Percentiles rank a stretch among this genome's conserved stretches.
Conservation (phyloP, 2,329 filamentous ascomycete genomes). For the Aspergillus pseudonomiae region DNA sequence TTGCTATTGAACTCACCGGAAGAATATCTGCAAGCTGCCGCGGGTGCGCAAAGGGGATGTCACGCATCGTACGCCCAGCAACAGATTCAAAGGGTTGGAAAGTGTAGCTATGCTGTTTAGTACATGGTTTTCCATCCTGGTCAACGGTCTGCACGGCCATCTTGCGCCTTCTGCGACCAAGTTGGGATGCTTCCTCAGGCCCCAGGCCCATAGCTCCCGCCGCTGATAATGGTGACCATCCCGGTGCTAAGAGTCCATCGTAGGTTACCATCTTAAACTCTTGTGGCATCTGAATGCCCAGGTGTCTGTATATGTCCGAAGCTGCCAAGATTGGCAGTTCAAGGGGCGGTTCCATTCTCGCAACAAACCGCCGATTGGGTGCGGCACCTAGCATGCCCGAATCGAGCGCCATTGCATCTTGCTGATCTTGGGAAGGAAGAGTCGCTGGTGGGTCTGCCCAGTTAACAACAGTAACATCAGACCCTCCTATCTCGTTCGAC, state of each 20-base stretch:
- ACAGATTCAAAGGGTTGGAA: conserved; percentile 48
- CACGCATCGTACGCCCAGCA: conserved; percentile 43
- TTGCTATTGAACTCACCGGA: conserved; percentile 35
- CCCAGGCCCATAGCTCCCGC: conserved; percentile 28
- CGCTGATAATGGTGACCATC: conserved; percentile 26
- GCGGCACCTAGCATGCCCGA: conserved; percentile 39
- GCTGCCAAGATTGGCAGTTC: conserved; percentile 47
- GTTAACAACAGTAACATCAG: conserved; percentile 37
- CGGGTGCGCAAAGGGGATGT: conserved; percentile 50
- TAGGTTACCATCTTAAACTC: conserved; percentile 45
- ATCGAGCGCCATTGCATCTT: conserved; percentile 42
- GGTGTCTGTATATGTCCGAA: conserved; percentile 44
- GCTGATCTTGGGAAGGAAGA: conserved; percentile 35
- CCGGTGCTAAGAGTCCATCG: conserved; percentile 42
- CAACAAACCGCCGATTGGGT: conserved; percentile 49
- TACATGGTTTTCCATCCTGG: conserved; percentile 30
- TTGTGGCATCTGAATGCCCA: conserved; percentile 43
- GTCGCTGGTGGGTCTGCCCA: conserved; percentile 45
- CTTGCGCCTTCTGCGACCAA: conserved; percentile 36
- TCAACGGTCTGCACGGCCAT: conserved; percentile 37
- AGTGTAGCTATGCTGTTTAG: conserved; percentile 45
- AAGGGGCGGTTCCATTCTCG: conserved; percentile 45
- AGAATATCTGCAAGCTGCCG: conserved; percentile 48
- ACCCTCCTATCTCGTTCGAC: conserved; percentile 24
- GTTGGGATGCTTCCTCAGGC: conserved; percentile 30